Percentiles rank a stretch among this genome's conserved stretches.
These are phyloP conservation scores for Cladobotryum mycophilum DNA, from an alignment of 2,329 filamentous ascomycete species.

Conservation along the genomic window DNA sequence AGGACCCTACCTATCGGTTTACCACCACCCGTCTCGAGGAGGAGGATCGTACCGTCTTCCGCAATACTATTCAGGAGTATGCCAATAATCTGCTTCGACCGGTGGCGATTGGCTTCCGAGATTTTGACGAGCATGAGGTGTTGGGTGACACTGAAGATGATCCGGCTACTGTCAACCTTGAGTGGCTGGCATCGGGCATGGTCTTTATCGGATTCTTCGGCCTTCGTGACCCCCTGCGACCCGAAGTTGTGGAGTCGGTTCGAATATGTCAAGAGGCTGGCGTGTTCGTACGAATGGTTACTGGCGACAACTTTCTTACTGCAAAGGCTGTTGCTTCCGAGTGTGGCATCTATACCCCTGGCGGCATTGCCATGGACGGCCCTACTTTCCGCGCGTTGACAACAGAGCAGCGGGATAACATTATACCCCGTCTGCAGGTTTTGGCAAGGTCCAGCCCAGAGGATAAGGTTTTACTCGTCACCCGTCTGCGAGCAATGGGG, in stretches of 20 bases:
- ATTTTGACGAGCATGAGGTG: conserved; percentile 63
- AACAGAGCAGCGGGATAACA: conserved; percentile 42
- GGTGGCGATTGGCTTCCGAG: conserved; percentile 67
- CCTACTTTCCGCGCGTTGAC: conserved; percentile 49
- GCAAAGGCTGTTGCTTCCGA: conserved; percentile 38
- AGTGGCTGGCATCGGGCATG: conserved; percentile 41
- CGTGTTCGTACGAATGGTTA: conserved; percentile 60
- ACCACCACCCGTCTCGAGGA: conserved; percentile 23
- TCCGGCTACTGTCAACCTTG: conserved; percentile 28
- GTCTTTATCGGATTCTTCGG: conserved; percentile 47
- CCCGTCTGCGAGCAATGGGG: conserved; percentile 56
- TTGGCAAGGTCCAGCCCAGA: conserved; percentile 64
- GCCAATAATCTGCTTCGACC: conserved; percentile 66
- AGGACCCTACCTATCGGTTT: conserved; percentile 36
- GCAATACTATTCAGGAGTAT: conserved; percentile 41
- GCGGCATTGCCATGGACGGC: conserved; percentile 57
- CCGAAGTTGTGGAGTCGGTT: conserved; percentile 56
- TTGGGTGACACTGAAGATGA: conserved; percentile 43
- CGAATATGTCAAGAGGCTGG: conserved; percentile 56
- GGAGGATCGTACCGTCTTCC: conserved; percentile 25
- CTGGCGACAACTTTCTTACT: conserved; percentile 42
- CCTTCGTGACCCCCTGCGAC: conserved; percentile 61
- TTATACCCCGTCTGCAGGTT: conserved; percentile 59
- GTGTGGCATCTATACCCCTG: conserved; percentile 44
- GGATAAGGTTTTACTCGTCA: conserved; percentile 61